Base-by-base conservation (phyloP, 345 rosid genomes). In the Limnanthes douglasii region DNA sequence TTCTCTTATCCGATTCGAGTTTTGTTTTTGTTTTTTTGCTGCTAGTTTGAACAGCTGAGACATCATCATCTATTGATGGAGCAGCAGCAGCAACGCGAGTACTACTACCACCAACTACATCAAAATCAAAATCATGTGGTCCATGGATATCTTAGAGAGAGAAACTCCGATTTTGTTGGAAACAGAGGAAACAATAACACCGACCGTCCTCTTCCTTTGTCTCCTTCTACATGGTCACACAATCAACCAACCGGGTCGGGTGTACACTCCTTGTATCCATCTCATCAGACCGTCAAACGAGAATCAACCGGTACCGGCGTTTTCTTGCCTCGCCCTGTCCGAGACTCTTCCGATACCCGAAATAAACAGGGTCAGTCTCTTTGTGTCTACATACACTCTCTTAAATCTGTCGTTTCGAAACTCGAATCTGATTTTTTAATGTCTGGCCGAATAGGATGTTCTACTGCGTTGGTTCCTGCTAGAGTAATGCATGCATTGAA, bases 221-320 rank as follows among this genome's bases (percentile, higher is more conserved):
- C 76, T 3, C 25, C 65, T 3, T 59, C 78, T 52, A 72, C 72
- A 27, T 73, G 88, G 90, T 61, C 80, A 3, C 39, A 74, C 27
- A 44, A 65, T 20, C 72, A 68, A 16, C 74, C 70, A 34, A 4
- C 8, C 14, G 67, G 70, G 34, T 59, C 77, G 3, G 65, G 58
- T 21, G 66, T 71, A 93, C 55, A 67, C 12, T 69, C 80, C 30
- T 72, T 69, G 8, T 63, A 73, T 20, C 68, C 72, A 6, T 75
- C 78, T 4, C 35, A 63, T 10, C 50, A 54, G 0, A 24, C 60
- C n/a, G 62, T 26, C 0, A 76, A 72, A 57, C 57, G 61, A 16
- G 76, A 65, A 37, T 70, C 66, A 26, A 56, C 92, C 3, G 98
- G 95, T 2, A 88, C 98, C 2, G 95, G 94, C 5, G 95, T 88